Percentiles rank a stretch among this genome's conserved stretches.
Conservation (phyloP, 352 stramenopile species). For the Phytophthora pini region DNA sequence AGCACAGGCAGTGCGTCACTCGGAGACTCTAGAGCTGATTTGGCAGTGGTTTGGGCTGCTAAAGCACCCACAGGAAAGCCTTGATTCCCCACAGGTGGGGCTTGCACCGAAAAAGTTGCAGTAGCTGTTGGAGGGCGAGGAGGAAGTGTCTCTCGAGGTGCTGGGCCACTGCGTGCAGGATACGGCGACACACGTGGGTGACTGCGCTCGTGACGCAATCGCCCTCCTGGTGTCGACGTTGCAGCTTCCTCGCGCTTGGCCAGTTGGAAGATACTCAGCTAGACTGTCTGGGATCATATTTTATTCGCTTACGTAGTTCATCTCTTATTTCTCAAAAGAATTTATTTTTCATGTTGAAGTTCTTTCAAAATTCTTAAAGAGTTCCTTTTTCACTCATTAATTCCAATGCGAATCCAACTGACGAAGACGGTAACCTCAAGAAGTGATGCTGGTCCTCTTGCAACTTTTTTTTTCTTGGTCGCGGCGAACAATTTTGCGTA, state of each 20-base stretch:
- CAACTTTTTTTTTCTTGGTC: no score
- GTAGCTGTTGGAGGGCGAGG: not conserved
- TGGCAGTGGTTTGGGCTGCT: not conserved
- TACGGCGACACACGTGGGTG: not conserved
- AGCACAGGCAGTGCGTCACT: not conserved
- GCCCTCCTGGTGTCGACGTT: not conserved
- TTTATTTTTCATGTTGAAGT: no score
- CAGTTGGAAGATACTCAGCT: not conserved
- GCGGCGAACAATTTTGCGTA: no score
- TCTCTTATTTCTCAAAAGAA: no score
- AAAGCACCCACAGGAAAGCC: not conserved
- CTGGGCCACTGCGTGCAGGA: not conserved
- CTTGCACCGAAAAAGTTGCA: not conserved
- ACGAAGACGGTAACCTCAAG: no score
- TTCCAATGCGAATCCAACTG: no score
- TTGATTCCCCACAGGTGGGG: no score
- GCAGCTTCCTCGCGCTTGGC: not conserved
- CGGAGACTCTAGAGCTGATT: not conserved
- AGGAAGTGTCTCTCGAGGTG: not conserved
- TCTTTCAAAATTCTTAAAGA: no score
- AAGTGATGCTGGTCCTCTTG: no score
- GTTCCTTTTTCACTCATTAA: no score
- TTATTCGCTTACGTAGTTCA: not conserved
- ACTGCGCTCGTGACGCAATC: not conserved
- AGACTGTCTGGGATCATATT: not conserved